Evolutionary conservation across 768 basidiomycete species (phyloP).

Genomic region (Boletus sp.): DNA sequence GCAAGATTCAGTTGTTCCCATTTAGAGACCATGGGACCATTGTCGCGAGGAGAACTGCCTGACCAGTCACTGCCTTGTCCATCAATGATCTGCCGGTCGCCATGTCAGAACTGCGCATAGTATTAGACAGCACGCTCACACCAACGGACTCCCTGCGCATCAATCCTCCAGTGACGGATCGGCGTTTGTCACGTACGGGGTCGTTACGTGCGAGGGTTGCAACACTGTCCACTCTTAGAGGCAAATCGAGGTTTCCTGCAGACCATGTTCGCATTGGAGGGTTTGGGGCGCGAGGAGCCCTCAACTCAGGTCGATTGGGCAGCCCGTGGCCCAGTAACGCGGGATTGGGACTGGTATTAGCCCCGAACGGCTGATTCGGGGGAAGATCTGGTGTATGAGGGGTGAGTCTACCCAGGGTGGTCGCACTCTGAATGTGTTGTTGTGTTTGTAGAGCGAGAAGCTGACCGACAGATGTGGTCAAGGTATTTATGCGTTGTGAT

Average conservation of each 20-base stretch:
- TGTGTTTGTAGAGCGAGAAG: constrained; percentile 79
- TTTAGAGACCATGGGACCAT: constrained; percentile 82
- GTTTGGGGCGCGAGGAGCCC: constrained; percentile 61
- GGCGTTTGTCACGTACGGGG: constrained; percentile 62
- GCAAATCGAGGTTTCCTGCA: constrained; percentile 72
- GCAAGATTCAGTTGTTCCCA: constrained; percentile 92
- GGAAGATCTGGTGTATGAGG: constrained; percentile 44
- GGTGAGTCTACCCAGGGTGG: constrained; percentile 30
- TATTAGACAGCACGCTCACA: constrained; percentile 42
- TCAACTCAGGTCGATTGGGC: constrained; percentile 62
- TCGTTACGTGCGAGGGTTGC: constrained; percentile 36
- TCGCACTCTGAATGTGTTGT: constrained; percentile 52
- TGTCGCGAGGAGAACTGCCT: constrained; percentile 56
- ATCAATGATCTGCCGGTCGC: constrained; percentile 47
- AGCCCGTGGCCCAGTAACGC: constrained; percentile 55
- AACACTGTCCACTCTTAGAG: constrained; percentile 50
- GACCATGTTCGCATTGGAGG: constrained; percentile 83
- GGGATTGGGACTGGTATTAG: constrained; percentile 37
- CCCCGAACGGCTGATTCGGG: constrained; percentile 36
- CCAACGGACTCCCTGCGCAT: constrained; percentile 73
- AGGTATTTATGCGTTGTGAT: constrained; percentile 71
- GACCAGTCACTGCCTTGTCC: constrained; percentile 54
- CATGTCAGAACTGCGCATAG: constrained; percentile 12
- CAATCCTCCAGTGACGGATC: constrained; percentile 61
- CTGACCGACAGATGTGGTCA: constrained; percentile 84